phyloP scores from a whole-genome alignment of 2,329 filamentous ascomycete genomes.

The Sarocladium oryzae region DNA sequence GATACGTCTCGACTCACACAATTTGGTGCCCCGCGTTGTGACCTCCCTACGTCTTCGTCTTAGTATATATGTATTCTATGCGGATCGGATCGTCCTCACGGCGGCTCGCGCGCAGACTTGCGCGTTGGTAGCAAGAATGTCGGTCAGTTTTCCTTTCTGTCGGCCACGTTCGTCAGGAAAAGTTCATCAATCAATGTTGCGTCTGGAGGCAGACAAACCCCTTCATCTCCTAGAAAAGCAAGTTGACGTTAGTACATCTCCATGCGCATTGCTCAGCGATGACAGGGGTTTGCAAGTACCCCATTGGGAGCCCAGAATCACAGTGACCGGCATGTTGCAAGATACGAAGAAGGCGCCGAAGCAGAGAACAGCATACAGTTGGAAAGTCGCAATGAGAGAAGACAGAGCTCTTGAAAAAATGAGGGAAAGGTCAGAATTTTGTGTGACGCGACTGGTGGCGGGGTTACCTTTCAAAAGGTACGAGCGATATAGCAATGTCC shows the following conservation, averaged over 20 bases:
- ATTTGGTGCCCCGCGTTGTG: slow-evolving; percentile 18
- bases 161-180: slow-evolving; percentile 2
- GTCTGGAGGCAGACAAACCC: slow-evolving; percentile 6
- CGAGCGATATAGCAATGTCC: background rate
- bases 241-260: slow-evolving; percentile 1
- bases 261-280: background rate
- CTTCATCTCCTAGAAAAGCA: slow-evolving; percentile 11
- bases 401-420: background rate
- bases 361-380: background rate
- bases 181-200: background rate
- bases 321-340: slow-evolving; percentile 10
- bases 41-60: background rate
- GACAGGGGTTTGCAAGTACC: slow-evolving; percentile 7
- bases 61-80: background rate
- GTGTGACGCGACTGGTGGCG: background rate
- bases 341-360: background rate
- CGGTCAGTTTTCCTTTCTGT: slow-evolving; percentile 13
- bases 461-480: background rate
- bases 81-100: slow-evolving; percentile 5
- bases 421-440: background rate
- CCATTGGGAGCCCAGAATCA: slow-evolving; percentile 11
- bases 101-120: slow-evolving; percentile 12
- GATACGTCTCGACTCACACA: background rate
- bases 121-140: slow-evolving; percentile 12
- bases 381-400: background rate